phyloP scores from a whole-genome alignment of 2,329 filamentous ascomycete genomes.

The Didymella keratinophila region DNA sequence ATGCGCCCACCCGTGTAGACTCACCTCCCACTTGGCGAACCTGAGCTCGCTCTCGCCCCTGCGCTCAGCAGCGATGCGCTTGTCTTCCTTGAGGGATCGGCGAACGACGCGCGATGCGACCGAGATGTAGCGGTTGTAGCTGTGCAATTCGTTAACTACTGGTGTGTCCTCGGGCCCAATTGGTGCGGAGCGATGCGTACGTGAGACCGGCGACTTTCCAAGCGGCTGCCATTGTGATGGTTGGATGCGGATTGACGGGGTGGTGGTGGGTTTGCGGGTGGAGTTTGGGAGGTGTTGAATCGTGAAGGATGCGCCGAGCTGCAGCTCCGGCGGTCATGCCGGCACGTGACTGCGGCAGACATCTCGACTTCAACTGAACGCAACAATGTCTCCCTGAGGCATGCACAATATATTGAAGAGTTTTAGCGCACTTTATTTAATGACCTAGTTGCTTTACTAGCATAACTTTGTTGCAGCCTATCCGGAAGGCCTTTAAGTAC shows the following conservation, averaged over 20 bases:
- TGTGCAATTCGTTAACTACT: slow-evolving; percentile 55
- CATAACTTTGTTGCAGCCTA: not conserved
- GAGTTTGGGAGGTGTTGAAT: slow-evolving; percentile 40
- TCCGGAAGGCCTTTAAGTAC: not conserved
- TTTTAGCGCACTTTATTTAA: not conserved
- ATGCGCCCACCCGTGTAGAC: slow-evolving; percentile 49
- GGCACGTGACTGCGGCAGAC: slow-evolving; percentile 12
- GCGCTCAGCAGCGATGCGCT: slow-evolving; percentile 85
- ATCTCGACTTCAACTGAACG: not conserved
- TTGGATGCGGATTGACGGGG: slow-evolving; percentile 38
- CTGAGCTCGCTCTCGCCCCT: slow-evolving; percentile 88
- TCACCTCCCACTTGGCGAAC: slow-evolving; percentile 95
- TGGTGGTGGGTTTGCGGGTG: slow-evolving; percentile 34
- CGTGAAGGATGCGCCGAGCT: slow-evolving; percentile 37
- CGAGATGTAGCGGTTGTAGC: slow-evolving; percentile 99
- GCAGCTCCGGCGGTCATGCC: slow-evolving; percentile 32
- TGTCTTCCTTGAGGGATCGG: slow-evolving; percentile 95
- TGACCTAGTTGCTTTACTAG: not conserved
- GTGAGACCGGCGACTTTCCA: slow-evolving; percentile 98
- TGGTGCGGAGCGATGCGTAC: slow-evolving; percentile 64
- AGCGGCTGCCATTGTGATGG: slow-evolving; percentile 87
- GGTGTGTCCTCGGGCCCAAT: slow-evolving; percentile 22
- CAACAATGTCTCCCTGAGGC: not conserved
- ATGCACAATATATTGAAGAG: not conserved
- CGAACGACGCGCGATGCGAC: slow-evolving; percentile 94